Base-by-base conservation (phyloP, 345 rosid species). In the Populus ilicifolia region DNA sequence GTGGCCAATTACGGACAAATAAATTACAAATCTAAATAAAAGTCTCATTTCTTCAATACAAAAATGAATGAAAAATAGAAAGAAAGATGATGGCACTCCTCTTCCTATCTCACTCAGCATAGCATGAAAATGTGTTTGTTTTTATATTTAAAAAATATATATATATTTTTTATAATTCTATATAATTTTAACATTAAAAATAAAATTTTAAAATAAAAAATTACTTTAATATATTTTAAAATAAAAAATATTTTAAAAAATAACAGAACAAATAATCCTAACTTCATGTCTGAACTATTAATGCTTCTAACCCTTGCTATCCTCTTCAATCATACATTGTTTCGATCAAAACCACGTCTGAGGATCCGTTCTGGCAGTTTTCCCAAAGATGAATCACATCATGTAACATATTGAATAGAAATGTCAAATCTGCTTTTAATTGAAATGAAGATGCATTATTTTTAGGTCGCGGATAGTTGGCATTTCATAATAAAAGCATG, bases 1-100 rank as follows among this genome's bases (percentile, higher is more conserved):
- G 5, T 33, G 36, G 5, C 0, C 0, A 3, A 33, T 5, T 0
- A 4, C 0, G 36, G 36, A 33, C 0, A 33, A 33, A 33, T 3
- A 33, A 33, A 33, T 5, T 33, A 5, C 4, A 0, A 33, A 33
- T 4, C 36, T 33, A 33, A 33, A 33, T 33, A 33, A 33, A 33
- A 9, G 10, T 41, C 44, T 12, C 13, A 41, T 41, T 41, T 41
- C 13, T 41, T 1, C 44, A 9, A 41, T 10, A 2, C 44, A 41
- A 41, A 10, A 39, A 39, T 30, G 0, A 33, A 27, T 27, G 29
- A 9, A 2, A 41, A 41, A 41, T 10, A 10, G 44, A 41, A 38
- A 6, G 41, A 7, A 33, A 9, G 44, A 2, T 2, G 14, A 43
- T 0, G 14, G 3, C 2, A 43, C 14, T 11, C 46, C 14, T 43